Percentiles rank a stretch among this genome's conserved stretches.
Conservation (phyloP, 2,329 filamentous ascomycete genomes). For the Arachnomyces sp. region DNA sequence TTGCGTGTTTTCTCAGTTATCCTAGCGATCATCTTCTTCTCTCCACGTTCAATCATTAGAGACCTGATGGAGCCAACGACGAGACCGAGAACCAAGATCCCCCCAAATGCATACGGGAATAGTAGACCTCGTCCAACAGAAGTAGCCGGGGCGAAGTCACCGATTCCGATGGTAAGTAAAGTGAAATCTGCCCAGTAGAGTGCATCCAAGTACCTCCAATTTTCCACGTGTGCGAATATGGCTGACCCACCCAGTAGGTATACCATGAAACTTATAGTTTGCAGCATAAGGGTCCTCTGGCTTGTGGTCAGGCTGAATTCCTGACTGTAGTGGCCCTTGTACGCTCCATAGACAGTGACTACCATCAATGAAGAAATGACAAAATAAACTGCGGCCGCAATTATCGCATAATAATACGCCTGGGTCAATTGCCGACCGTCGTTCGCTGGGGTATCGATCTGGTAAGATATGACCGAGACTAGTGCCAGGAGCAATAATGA, state of each 20-base stretch:
- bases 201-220: slow-evolving; percentile 27
- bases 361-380: slow-evolving; percentile 48
- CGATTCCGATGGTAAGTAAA: slow-evolving; percentile 28
- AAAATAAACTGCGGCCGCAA: slow-evolving; percentile 50
- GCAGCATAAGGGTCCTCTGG: slow-evolving; percentile 46
- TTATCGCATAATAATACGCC: slow-evolving; percentile 53
- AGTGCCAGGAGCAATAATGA: slow-evolving; percentile 47
- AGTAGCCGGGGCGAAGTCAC: slow-evolving; percentile 24
- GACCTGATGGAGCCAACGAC: slow-evolving; percentile 29
- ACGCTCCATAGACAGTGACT: slow-evolving; percentile 49
- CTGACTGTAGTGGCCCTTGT: slow-evolving; percentile 45
- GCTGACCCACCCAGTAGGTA: slow-evolving; percentile 33
- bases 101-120: slow-evolving; percentile 29
- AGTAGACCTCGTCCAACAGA: slow-evolving; percentile 26
- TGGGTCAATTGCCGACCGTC: slow-evolving; percentile 43
- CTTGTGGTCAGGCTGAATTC: slow-evolving; percentile 49
- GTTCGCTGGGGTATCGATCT: slow-evolving; percentile 30
- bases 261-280: slow-evolving; percentile 34
- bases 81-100: slow-evolving; percentile 27
- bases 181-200: slow-evolving; percentile 30
- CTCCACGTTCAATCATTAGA: slow-evolving; percentile 30
- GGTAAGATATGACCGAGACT: slow-evolving; percentile 38
- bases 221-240: slow-evolving; percentile 29
- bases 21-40: slow-evolving; percentile 27
- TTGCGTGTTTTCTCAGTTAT: slow-evolving; percentile 27